Conservation (phyloP, 257 asterid species). For the Solanum arcanum region DNA sequence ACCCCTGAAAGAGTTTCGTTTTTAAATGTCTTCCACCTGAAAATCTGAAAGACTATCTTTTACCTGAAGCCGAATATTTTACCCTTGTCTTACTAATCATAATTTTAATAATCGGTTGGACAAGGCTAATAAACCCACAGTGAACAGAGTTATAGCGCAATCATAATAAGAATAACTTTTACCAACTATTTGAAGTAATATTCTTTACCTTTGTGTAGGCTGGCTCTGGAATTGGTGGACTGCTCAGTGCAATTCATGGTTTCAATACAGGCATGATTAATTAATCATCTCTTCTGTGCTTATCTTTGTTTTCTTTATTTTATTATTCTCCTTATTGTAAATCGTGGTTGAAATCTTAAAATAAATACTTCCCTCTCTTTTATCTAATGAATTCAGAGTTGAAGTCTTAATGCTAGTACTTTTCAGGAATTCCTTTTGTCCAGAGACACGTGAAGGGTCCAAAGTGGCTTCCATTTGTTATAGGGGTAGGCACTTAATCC, state of each 20-base stretch:
- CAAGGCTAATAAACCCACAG: neutral
- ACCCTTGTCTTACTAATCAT: neutral
- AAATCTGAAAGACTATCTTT: neutral
- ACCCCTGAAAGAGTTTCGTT: neutral
- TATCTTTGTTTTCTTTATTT: neutral
- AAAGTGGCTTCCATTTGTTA: slow-evolving; percentile 59
- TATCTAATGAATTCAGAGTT: neutral
- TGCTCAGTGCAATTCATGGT: slow-evolving; percentile 64
- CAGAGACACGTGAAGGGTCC: slow-evolving; percentile 60
- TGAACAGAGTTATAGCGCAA: neutral
- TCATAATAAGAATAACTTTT: neutral
- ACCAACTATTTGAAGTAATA: neutral
- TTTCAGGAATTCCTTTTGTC: slow-evolving; percentile 51
- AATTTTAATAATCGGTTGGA: neutral
- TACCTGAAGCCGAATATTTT: neutral
- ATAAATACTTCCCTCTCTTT: neutral
- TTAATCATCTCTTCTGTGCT: neutral
- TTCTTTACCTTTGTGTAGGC: slow-evolving; percentile 20
- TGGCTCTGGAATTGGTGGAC: slow-evolving; percentile 72
- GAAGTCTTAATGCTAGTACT: neutral
- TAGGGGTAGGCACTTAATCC: slow-evolving; percentile 36
- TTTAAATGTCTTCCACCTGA: neutral
- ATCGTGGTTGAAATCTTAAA: neutral
- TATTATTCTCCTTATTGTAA: neutral
- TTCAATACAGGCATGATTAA: slow-evolving; percentile 39